phyloP scores from a whole-genome alignment of 768 basidiomycete genomes.

The Mycena leptocephala region DNA sequence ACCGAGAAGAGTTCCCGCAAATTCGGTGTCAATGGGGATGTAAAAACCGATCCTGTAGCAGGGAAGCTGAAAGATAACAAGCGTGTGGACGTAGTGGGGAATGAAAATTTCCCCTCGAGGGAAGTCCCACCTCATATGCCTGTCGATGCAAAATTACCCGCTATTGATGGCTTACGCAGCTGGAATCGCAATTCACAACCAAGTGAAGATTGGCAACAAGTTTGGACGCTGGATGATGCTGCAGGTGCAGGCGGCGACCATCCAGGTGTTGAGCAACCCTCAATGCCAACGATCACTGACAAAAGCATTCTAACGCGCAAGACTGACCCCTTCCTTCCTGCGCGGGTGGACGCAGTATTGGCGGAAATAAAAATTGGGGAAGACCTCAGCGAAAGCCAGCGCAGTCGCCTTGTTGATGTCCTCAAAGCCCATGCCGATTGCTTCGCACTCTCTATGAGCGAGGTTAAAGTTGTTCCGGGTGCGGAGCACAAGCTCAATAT shows the following conservation, averaged over 20 bases:
- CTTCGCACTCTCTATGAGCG: slow-evolving; percentile 55
- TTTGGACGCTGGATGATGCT: slow-evolving; percentile 17
- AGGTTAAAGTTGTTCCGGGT: slow-evolving; percentile 39
- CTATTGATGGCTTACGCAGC: slow-evolving; percentile 1
- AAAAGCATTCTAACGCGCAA: slow-evolving; percentile 25
- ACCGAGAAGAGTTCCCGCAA: too few relatives aligned
- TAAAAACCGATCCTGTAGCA: too few relatives aligned
- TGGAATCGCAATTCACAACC: neutral
- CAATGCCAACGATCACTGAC: neutral
- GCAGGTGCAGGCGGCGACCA: neutral
- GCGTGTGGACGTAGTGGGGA: slow-evolving; percentile 28
- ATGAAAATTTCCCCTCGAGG: slow-evolving; percentile 19
- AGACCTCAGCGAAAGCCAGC: slow-evolving; percentile 34
- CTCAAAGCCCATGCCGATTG: slow-evolving; percentile 52
- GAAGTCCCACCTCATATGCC: slow-evolving; percentile 20
- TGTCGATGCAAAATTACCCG: neutral
- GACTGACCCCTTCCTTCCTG: slow-evolving; percentile 38
- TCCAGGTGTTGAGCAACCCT: slow-evolving; percentile 4
- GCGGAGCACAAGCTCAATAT: slow-evolving; percentile 37
- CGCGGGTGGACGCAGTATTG: slow-evolving; percentile 34
- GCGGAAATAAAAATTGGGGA: slow-evolving; percentile 31
- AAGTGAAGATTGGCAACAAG: neutral
- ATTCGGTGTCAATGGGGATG: too few relatives aligned
- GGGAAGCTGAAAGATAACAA: neutral
- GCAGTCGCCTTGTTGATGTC: slow-evolving; percentile 40